Percentiles rank a stretch among this genome's conserved stretches.
Evolutionary conservation across 305 asterid species (phyloP).

Genomic region (Coffea humblotiana): DNA sequence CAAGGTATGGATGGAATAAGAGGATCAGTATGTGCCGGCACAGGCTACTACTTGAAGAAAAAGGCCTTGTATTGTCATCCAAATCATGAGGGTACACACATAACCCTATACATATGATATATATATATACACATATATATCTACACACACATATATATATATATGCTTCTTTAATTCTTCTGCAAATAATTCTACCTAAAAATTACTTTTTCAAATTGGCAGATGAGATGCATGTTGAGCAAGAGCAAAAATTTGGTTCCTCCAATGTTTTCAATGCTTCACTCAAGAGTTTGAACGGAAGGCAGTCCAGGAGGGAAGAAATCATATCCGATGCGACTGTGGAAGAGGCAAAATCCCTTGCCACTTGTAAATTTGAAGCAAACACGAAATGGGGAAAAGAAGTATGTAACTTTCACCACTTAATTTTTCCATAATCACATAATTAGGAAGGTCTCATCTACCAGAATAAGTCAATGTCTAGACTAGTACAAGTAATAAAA

Average conservation of each 20-base stretch:
- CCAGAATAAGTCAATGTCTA: too few species aligned
- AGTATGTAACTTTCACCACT: slow-evolving; percentile 29
- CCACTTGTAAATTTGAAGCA: slow-evolving; percentile 68
- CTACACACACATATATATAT: background rate
- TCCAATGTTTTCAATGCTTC: slow-evolving; percentile 54
- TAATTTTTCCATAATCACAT: background rate
- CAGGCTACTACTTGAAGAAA: slow-evolving; percentile 71
- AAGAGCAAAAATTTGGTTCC: slow-evolving; percentile 50
- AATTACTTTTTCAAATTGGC: slow-evolving; percentile 10
- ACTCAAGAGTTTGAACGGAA: slow-evolving; percentile 31
- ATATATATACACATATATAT: too few species aligned
- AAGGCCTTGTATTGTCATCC: slow-evolving; percentile 48
- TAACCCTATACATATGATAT: background rate
- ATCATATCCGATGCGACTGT: slow-evolving; percentile 33
- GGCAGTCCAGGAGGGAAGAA: slow-evolving; percentile 16
- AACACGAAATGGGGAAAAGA: slow-evolving; percentile 77
- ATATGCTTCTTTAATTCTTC: too few species aligned
- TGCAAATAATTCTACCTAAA: background rate
- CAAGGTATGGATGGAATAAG: slow-evolving; percentile 90
- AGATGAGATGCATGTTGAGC: slow-evolving; percentile 49
- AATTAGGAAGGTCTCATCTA: background rate
- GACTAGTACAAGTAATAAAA: too few species aligned
- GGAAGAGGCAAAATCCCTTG: slow-evolving; percentile 59
- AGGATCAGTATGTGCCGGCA: slow-evolving; percentile 72
- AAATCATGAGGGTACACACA: slow-evolving; percentile 18